Base-by-base conservation (phyloP, 805 yeast species). In the Yamadazyma olivae region DNA sequence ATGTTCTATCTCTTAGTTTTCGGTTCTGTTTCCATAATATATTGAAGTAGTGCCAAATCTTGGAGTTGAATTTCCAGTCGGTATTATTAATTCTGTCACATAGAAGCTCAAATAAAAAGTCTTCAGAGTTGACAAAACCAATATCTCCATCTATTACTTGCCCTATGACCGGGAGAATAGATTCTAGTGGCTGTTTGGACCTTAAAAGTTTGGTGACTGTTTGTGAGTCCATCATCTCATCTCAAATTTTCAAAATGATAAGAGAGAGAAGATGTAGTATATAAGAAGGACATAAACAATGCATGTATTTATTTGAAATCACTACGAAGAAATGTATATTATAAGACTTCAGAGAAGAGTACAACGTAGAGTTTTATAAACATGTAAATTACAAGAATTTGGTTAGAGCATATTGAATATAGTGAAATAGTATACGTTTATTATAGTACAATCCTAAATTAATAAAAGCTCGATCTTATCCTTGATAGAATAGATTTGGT, bases 391-490 rank as follows among this genome's bases (percentile, higher is more conserved):
- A n/a, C 6, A 7, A 20, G 9, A 20, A 20, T 20, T 9, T 20
- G 9, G 9, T 20, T 20, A 20, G 9, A 20, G 6, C 22, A 7
- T 7, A 20, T 20, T 20, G 9, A 20, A 20, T 20, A 20, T 7
- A 20, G 9, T 20, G 6, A 20, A 20, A 20, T 20, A 20, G 9
- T 16, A n/a, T n/a, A n/a, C n/a, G n/a, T n/a, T n/a, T n/a, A n/a
- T n/a, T n/a, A n/a, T n/a, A n/a, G n/a, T n/a, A n/a, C n/a, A n/a
- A 24, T 22, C n/a, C 35, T 44, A 44, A 34, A 93, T 93, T 67
- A 93, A 80, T 66, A 93, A 79, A 54, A 96, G 87, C 77, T 93
- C 99, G 70, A 93, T 91, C 85, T 91, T 90, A 77, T 93, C 97
- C 87, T 93, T 93, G 71, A 91, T 89, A 62, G 86, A 86, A 71